These are phyloP conservation scores for Cercospora canescens DNA, from an alignment of 2,329 filamentous ascomycete genomes.

Conservation along the genomic window DNA sequence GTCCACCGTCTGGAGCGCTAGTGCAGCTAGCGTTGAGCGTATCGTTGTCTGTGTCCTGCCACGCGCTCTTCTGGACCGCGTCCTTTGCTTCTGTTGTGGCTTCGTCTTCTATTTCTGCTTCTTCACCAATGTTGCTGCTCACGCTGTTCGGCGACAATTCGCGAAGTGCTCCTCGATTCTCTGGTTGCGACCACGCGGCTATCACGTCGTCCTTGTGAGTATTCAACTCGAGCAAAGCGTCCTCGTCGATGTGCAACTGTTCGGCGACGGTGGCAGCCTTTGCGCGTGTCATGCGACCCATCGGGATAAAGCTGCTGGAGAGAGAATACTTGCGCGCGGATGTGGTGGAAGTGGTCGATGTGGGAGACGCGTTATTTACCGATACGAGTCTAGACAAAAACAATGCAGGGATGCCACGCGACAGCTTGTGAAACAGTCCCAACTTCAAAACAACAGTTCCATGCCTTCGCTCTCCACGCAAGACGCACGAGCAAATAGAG, in stretches of 20 bases:
- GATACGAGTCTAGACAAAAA: conserved; percentile 12
- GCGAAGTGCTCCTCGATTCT: conserved; percentile 40
- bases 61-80: conserved; percentile 32
- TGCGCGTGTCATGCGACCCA: conserved; percentile 46
- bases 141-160: conserved; percentile 43
- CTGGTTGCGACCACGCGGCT: conserved; percentile 13
- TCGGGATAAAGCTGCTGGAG: conserved; percentile 1
- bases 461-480: not conserved
- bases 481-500: not conserved
- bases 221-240: conserved; percentile 35
- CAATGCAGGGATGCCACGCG: not conserved
- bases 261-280: conserved; percentile 42
- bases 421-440: not conserved
- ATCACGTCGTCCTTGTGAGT: conserved; percentile 13
- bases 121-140: conserved; percentile 22
- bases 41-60: conserved; percentile 32
- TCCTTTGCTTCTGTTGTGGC: conserved; percentile 38
- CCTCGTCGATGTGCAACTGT: conserved; percentile 38
- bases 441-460: not conserved
- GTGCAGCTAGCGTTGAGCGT: conserved; percentile 14
- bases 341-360: conserved; percentile 13
- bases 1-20: conserved; percentile 5
- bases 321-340: not conserved
- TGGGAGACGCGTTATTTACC: conserved; percentile 1
- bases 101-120: conserved; percentile 19